These are phyloP conservation scores for Mrakia blollopis DNA, from an alignment of 768 basidiomycete genomes.

Conservation along the genomic window DNA sequence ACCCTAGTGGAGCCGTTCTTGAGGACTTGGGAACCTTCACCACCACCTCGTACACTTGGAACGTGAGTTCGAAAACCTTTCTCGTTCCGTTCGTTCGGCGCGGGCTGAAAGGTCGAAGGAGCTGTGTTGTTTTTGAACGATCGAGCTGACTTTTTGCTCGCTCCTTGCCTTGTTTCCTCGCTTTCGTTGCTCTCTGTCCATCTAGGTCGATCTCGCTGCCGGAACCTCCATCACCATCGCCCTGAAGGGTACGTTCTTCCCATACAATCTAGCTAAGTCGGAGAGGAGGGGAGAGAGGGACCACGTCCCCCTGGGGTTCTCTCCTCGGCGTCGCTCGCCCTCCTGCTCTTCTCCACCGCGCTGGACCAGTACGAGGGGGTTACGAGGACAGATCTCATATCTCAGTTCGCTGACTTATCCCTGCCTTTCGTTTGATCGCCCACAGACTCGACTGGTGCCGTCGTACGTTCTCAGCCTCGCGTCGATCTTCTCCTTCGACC, in stretches of 20 bases:
- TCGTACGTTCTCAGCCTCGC: neutral
- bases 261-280: neutral
- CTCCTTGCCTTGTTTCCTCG: too few species aligned
- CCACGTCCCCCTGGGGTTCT: neutral
- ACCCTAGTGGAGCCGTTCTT: constrained; percentile 26
- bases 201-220: constrained; percentile 33
- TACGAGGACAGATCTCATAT: neutral
- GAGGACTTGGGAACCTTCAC: constrained; percentile 24
- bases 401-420: neutral
- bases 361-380: neutral
- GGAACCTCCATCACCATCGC: constrained; percentile 37
- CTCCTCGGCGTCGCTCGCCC: neutral
- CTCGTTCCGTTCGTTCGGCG: neutral
- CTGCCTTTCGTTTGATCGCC: neutral
- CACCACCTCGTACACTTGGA: constrained; percentile 35
- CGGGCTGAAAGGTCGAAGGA: neutral
- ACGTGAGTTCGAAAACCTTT: neutral
- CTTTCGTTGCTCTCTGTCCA: neutral
- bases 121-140: neutral
- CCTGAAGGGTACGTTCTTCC: constrained; percentile 33
- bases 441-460: constrained; percentile 40
- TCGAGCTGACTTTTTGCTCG: neutral
- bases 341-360: neutral
- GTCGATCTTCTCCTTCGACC: neutral
- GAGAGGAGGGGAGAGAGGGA: neutral